These are phyloP conservation scores for Trichoderma atrobrunneum DNA, from an alignment of 2,329 filamentous ascomycete genomes.

Conservation along the genomic window DNA sequence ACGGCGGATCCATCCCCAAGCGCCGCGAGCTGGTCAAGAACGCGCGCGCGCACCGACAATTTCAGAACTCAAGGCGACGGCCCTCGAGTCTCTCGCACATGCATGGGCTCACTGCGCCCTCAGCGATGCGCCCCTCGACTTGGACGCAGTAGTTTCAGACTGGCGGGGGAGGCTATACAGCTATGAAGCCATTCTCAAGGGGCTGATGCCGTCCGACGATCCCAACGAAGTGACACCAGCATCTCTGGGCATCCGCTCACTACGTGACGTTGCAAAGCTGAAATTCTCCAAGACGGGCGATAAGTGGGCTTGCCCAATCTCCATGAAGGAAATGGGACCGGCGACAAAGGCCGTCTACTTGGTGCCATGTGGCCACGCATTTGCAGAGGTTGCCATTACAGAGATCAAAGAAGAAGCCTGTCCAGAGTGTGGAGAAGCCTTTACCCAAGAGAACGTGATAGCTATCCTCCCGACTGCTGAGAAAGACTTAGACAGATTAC, in stretches of 20 bases:
- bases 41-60: conserved; percentile 79
- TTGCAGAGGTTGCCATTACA: conserved; percentile 80
- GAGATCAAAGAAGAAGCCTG: conserved; percentile 66
- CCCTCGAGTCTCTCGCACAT: conserved; percentile 80
- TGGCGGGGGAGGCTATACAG: conserved; percentile 84
- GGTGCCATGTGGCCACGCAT: conserved; percentile 93
- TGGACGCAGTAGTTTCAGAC: conserved; percentile 77
- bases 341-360: conserved; percentile 79
- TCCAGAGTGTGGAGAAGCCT: conserved; percentile 72
- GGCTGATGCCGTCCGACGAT: conserved; percentile 57
- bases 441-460: conserved; percentile 74
- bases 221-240: conserved; percentile 48
- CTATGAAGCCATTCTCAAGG: conserved; percentile 80
- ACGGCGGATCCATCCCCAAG: conserved; percentile 93
- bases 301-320: conserved; percentile 80
- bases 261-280: conserved; percentile 85
- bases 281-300: conserved; percentile 59
- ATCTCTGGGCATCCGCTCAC: conserved; percentile 64
- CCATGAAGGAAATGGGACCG: conserved; percentile 79
- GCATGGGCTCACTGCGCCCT: conserved; percentile 85
- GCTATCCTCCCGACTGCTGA: conserved; percentile 71
- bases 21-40: conserved; percentile 95
- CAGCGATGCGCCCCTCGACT: conserved; percentile 70
- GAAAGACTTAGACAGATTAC: conserved; percentile 66
- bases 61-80: conserved; percentile 83